Evolutionary conservation across 805 yeast genomes (phyloP).

Genomic region (Komagataella pastoris): DNA sequence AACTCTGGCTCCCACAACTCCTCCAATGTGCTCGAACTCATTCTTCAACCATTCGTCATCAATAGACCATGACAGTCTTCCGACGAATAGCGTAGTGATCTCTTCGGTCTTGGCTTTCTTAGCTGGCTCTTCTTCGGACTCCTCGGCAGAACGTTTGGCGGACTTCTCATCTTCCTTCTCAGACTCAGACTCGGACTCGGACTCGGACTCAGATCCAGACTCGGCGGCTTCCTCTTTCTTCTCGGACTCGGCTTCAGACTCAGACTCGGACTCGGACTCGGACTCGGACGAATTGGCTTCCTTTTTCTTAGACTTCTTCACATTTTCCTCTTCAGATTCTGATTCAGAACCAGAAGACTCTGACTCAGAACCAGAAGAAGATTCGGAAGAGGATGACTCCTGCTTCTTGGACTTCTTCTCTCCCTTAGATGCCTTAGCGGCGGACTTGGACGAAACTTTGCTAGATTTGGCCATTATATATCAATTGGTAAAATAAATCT

Average conservation of each 20-base stretch:
- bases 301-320: conserved; percentile 4
- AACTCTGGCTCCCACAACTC: conserved; percentile 82
- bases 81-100: conserved; percentile 87
- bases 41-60: conserved; percentile 89
- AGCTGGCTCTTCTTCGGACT: conserved; percentile 24
- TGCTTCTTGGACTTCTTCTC: conserved; percentile 4
- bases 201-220: conserved; percentile 12
- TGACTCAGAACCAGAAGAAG: conserved; percentile 10
- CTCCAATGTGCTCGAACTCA: conserved; percentile 75
- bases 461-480: not conserved
- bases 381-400: conserved; percentile 10
- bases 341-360: conserved; percentile 16
- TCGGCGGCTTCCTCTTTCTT: conserved; percentile 2
- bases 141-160: conserved; percentile 26
- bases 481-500: not conserved
- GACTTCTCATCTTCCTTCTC: conserved; percentile 2
- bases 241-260: conserved; percentile 3
- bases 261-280: conserved; percentile 15
- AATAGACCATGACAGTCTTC: conserved; percentile 93
- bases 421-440: not conserved
- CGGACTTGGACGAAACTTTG: not conserved
- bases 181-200: conserved; percentile 18
- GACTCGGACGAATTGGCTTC: conserved; percentile 9
- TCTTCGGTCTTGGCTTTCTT: conserved; percentile 37
- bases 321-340: conserved; percentile 10